Evolutionary conservation across 371 early-diverging fungal genomes (phyloP).

Genomic region (Cokeromyces recurvatus): DNA sequence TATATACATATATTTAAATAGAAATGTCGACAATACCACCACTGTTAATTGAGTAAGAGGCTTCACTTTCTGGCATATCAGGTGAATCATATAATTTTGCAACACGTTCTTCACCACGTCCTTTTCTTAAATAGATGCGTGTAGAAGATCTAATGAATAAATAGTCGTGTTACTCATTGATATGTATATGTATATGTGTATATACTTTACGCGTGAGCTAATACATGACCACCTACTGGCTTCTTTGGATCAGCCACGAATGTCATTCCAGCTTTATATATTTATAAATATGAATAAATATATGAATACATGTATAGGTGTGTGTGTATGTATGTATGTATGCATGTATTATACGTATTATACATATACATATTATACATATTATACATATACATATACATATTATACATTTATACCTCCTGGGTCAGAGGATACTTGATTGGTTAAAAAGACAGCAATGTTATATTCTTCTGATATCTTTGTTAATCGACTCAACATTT

Average conservation of each 20-base stretch:
- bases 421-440: constrained; percentile 66
- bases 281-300: background rate
- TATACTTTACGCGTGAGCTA: constrained; percentile 60
- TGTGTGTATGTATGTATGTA: too few species aligned
- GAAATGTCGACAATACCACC: constrained; percentile 37
- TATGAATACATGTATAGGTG: background rate
- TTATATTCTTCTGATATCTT: constrained; percentile 88
- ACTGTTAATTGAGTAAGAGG: constrained; percentile 36
- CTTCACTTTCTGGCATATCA: constrained; percentile 81
- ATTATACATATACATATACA: too few species aligned
- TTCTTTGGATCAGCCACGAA: constrained; percentile 86
- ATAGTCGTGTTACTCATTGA: background rate
- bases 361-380: too few species aligned
- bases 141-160: constrained; percentile 48
- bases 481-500: constrained; percentile 72
- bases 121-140: constrained; percentile 79
- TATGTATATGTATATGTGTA: background rate
- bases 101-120: constrained; percentile 80
- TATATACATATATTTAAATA: too few species aligned
- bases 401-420: constrained; percentile 55
- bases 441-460: constrained; percentile 85
- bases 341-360: too few species aligned
- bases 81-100: constrained; percentile 91
- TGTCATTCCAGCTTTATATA: constrained; percentile 44
- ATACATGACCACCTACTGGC: constrained; percentile 79